These are phyloP conservation scores for Sclerotinia minor DNA, from an alignment of 2,329 filamentous ascomycete genomes.

Conservation along the genomic window DNA sequence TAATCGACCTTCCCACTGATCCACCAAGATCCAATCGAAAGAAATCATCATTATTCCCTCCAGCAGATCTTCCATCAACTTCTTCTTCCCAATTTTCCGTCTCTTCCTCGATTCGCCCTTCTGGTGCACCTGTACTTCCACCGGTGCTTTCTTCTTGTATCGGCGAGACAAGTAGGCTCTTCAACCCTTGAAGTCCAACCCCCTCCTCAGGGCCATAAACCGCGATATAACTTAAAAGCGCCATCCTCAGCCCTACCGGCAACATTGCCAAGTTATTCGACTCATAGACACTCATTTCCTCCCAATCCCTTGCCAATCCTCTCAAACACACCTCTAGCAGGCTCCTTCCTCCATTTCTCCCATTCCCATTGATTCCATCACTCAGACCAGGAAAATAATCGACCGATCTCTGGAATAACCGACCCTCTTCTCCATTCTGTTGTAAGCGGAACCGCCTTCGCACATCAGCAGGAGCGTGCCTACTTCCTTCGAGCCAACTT, in stretches of 20 bases:
- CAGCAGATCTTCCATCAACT: conserved; percentile 18
- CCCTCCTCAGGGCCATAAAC: conserved; percentile 48
- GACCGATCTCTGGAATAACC: conserved; percentile 38
- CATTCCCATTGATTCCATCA: conserved; percentile 27
- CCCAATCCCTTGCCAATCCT: conserved; percentile 56
- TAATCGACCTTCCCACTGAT: conserved; percentile 53
- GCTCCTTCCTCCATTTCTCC: conserved; percentile 18
- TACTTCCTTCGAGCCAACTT: conserved; percentile 53
- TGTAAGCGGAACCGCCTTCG: background rate
- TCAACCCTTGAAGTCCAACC: conserved; percentile 53
- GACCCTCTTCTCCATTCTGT: conserved; percentile 27
- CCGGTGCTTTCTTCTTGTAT: background rate
- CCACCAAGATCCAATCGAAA: conserved; percentile 56
- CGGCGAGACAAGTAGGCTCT: conserved; percentile 47
- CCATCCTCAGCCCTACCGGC: conserved; percentile 54
- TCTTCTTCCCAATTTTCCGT: conserved; percentile 36
- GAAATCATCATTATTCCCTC: conserved; percentile 49
- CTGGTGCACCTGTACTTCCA: background rate
- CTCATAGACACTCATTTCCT: conserved; percentile 56
- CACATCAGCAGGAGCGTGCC: conserved; percentile 33
- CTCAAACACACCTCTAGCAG: conserved; percentile 54
- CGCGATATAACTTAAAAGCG: conserved; percentile 54
- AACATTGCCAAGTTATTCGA: conserved; percentile 57
- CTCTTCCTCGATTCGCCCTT: background rate
- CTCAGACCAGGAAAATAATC: conserved; percentile 45